These are phyloP conservation scores for Arabidopsis lyrata DNA, from an alignment of 441 rosid genomes.

Conservation along the genomic window DNA sequence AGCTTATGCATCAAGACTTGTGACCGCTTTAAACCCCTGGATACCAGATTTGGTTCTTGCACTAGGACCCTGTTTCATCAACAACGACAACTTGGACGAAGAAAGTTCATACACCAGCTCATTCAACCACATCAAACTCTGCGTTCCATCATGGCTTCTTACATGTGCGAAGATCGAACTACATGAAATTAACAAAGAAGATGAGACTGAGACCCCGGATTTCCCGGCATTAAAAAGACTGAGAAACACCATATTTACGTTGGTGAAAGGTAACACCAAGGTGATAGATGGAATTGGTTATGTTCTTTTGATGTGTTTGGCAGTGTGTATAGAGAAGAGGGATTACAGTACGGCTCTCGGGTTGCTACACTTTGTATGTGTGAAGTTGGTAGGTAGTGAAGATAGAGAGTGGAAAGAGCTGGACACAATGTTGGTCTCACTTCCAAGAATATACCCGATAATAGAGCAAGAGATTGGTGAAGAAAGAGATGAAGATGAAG, in stretches of 20 bases:
- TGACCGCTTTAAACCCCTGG: slow-evolving; percentile 74
- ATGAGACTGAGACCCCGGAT: slow-evolving; percentile 39
- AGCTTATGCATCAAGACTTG: slow-evolving; percentile 56
- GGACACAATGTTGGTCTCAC: slow-evolving; percentile 71
- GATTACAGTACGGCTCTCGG: slow-evolving; percentile 68
- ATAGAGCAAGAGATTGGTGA: slow-evolving; percentile 74
- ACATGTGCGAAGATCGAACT: slow-evolving; percentile 66
- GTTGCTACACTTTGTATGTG: slow-evolving; percentile 61
- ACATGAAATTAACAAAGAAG: slow-evolving; percentile 57
- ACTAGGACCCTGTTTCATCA: slow-evolving; percentile 63
- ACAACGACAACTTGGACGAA: slow-evolving; percentile 40
- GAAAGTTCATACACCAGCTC: slow-evolving; percentile 47
- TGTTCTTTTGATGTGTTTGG: slow-evolving; percentile 57
- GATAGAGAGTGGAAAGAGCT: slow-evolving; percentile 73
- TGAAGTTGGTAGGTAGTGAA: slow-evolving; percentile 62
- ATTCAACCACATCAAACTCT: slow-evolving; percentile 52
- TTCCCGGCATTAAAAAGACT: slow-evolving; percentile 57
- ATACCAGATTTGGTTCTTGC: slow-evolving; percentile 90
- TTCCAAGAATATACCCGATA: slow-evolving; percentile 69
- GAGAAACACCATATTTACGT: slow-evolving; percentile 50
- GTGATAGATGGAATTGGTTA: slow-evolving; percentile 67
- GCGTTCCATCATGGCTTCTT: slow-evolving; percentile 70
- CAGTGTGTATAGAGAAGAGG: slow-evolving; percentile 63
- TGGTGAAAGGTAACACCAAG: slow-evolving; percentile 54
- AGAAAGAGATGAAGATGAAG: slow-evolving; percentile 51